Base-by-base conservation (phyloP, 2,329 filamentous ascomycete species). In the Clarireedia homoeocarpa region DNA sequence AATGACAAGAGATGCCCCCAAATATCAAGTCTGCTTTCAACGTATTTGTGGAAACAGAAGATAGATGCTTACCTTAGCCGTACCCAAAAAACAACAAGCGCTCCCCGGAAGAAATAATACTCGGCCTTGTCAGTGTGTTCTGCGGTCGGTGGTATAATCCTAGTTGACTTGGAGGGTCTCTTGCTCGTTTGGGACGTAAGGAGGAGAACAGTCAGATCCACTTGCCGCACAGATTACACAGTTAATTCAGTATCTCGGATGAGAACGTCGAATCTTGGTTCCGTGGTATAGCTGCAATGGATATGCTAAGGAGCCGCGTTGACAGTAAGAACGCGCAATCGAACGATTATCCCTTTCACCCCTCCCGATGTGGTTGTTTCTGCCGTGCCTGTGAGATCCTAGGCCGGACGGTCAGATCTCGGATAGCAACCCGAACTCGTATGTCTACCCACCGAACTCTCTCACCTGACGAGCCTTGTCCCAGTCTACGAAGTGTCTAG, bases 71-170 rank as follows among this genome's bases (percentile, higher is more conserved):
- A 48, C 40, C 52, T 45, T 49, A 56, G 30, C 15, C 52, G 45
- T 30, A 44, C 15, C 34, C 45, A 40, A 36, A 49, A 34, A 46
- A 45, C 56, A 36, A 42, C 17, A 9, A 42, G 20, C 52, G 49
- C 51, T 58, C 62, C 60, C 42, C 54, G 45, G 39, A 55, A 58
- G 48, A 55, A 49, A 54, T 44, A 44, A 54, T 44, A 34, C 34
- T 42, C 46, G 45, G 51, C 51, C 44, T 53, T 51, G 58, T 64
- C 55, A 59, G 58, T 55, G 47, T 52, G 56, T 53, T 44, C 57
- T 51, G 27, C n/a, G 12, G 9, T 40, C 15, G 17, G 17, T 20
- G 14, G 17, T n/a, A 40, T 40, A 45, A 45, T 45, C 42, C 42
- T 26, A 45, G 42, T 45, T 45, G 42, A 10, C 42, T 26, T 17